Percentiles rank a stretch among this genome's conserved stretches.
Evolutionary conservation across 148 eudicot species (phyloP).

Genomic region (Silene latifolia): DNA sequence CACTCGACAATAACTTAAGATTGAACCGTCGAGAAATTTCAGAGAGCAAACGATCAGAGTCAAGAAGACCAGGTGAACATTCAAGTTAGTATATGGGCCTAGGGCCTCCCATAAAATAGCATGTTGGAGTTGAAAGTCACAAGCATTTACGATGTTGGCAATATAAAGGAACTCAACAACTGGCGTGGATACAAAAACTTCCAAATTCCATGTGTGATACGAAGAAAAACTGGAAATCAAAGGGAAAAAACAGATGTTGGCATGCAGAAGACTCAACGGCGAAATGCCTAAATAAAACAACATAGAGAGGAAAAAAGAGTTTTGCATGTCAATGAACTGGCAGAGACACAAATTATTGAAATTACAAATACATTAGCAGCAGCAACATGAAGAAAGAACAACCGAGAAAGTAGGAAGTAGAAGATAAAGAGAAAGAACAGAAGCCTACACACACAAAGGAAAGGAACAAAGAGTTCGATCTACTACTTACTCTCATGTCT

Average conservation of each 20-base stretch:
- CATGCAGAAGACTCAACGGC: not conserved
- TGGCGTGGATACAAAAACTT: not conserved
- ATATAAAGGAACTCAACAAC: not conserved
- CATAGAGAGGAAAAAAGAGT: not conserved
- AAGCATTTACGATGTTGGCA: not conserved
- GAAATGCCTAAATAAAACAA: not conserved
- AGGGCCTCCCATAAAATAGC: not conserved
- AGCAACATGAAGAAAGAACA: not conserved
- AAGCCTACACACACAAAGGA: not conserved
- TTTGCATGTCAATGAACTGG: conserved; percentile 1
- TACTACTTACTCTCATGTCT: conserved; percentile 72
- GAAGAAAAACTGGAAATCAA: not conserved
- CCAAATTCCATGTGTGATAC: not conserved
- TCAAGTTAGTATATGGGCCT: conserved; percentile 2
- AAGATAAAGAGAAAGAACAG: not conserved
- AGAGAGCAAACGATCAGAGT: conserved; percentile 3
- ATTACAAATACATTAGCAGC: not conserved
- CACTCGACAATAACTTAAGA: not conserved
- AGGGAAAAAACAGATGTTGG: not conserved
- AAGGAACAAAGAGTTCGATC: not conserved
- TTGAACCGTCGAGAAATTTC: not conserved
- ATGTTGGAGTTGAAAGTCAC: conserved; percentile 6
- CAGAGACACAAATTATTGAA: not conserved
- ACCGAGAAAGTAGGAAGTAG: not conserved
- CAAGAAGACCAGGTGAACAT: conserved; percentile 3